A percentile compares a stretch with the other conserved stretches of the same genome.
These are phyloP conservation scores for Aspergillus niger DNA, from an alignment of 2,329 filamentous ascomycete genomes.

Conservation along the genomic window DNA sequence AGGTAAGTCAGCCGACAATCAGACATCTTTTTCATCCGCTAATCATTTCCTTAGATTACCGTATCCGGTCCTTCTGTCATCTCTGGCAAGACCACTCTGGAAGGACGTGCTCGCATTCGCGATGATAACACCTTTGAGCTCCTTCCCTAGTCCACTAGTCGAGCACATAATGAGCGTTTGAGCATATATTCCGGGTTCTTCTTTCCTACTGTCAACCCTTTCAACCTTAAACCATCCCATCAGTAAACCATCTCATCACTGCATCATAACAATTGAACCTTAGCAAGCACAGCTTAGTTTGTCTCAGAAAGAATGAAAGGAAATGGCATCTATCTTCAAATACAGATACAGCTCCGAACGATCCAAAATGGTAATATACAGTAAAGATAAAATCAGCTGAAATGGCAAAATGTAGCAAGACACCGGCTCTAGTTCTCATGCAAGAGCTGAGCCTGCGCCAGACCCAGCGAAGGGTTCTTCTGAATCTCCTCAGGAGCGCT, in stretches of 20 bases:
- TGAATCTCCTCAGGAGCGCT: slow-evolving; percentile 21
- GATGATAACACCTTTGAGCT: slow-evolving; percentile 73
- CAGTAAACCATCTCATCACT: background rate
- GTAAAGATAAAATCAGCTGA: slow-evolving; percentile 9
- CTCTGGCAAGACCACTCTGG: slow-evolving; percentile 65
- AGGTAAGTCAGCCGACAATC: slow-evolving; percentile 52
- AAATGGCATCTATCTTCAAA: slow-evolving; percentile 21
- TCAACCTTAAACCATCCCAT: background rate
- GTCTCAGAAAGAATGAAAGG: slow-evolving; percentile 11
- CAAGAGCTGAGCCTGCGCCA: slow-evolving; percentile 22
- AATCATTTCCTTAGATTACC: slow-evolving; percentile 57
- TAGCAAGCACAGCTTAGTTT: slow-evolving; percentile 4
- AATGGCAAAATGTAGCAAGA: background rate
- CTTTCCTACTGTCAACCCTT: background rate
- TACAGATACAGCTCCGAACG: slow-evolving; percentile 23
- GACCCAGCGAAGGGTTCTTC: slow-evolving; percentile 24
- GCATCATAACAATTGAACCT: background rate
- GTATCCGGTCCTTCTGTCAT: slow-evolving; percentile 74
- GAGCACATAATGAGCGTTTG: background rate
- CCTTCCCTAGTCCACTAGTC: slow-evolving; percentile 13
- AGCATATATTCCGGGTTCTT: slow-evolving; percentile 1
- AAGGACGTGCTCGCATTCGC: slow-evolving; percentile 65
- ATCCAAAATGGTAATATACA: slow-evolving; percentile 29
- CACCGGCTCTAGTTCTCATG: slow-evolving; percentile 12
- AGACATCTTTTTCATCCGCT: background rate